A percentile compares a stretch with the other conserved stretches of the same genome.
Conservation (phyloP, 2,329 filamentous ascomycete genomes). For the Aspergillus niger region DNA sequence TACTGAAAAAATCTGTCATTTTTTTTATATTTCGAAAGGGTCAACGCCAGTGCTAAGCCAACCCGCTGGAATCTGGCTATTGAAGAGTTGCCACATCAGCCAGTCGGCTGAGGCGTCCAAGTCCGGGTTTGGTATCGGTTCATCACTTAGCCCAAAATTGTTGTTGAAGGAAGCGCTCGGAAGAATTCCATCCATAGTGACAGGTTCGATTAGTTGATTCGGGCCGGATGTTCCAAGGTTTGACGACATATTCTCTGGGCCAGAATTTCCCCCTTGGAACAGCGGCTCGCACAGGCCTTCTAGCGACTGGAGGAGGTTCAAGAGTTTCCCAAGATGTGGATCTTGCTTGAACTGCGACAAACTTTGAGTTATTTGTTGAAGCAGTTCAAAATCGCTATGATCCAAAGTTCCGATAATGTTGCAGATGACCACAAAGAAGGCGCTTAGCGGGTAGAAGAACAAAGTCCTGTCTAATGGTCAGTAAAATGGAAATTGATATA, state of each 20-base stretch:
- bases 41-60: not conserved
- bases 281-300: slow-evolving; percentile 7
- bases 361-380: slow-evolving; percentile 2
- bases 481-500: not conserved
- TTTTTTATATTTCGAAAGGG: too few relatives aligned
- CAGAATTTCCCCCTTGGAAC: not conserved
- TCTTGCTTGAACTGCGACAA: slow-evolving; percentile 6
- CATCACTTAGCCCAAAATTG: not conserved
- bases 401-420: slow-evolving; percentile 13
- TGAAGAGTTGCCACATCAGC: slow-evolving; percentile 17
- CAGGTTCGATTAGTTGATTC: not conserved
- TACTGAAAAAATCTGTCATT: too few relatives aligned
- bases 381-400: slow-evolving; percentile 1
- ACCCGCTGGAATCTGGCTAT: slow-evolving; percentile 12
- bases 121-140: not conserved
- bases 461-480: slow-evolving; percentile 7
- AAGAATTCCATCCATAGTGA: not conserved
- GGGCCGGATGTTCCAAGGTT: not conserved
- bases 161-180: not conserved
- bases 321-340: not conserved
- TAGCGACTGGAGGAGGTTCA: slow-evolving; percentile 4
- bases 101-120: slow-evolving; percentile 2
- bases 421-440: slow-evolving; percentile 17
- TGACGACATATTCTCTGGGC: too few relatives aligned
- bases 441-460: slow-evolving; percentile 12